Conservation (phyloP, 2,329 filamentous ascomycete species). For the Cladophialophora carrionii region DNA sequence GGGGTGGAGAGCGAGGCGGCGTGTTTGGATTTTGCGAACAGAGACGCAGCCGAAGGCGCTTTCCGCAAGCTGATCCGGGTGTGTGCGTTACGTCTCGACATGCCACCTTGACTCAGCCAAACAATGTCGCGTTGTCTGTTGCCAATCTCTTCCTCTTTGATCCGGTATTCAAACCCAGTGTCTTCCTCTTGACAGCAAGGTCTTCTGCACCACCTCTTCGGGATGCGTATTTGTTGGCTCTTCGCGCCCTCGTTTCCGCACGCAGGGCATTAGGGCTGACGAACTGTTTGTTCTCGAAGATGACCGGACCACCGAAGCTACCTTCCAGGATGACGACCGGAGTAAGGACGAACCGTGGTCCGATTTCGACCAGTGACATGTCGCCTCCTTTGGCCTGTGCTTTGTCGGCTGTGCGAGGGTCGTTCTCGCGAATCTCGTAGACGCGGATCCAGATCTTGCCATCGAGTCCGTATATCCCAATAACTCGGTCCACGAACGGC, state of each 20-base stretch:
- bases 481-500: slow-evolving; percentile 93
- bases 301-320: slow-evolving; percentile 91
- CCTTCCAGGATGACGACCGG: slow-evolving; percentile 95
- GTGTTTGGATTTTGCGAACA: not conserved
- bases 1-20: not conserved
- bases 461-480: slow-evolving; percentile 87
- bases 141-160: slow-evolving; percentile 66
- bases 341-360: slow-evolving; percentile 87
- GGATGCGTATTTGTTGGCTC: slow-evolving; percentile 76
- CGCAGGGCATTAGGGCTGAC: slow-evolving; percentile 94
- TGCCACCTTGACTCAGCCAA: slow-evolving; percentile 59
- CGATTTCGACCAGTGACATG: slow-evolving; percentile 86
- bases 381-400: slow-evolving; percentile 51
- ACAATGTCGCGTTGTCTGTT: slow-evolving; percentile 74
- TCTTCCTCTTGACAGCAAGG: slow-evolving; percentile 71
- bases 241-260: slow-evolving; percentile 73
- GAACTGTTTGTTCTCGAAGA: slow-evolving; percentile 98
- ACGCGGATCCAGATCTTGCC: slow-evolving; percentile 95
- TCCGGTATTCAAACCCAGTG: slow-evolving; percentile 71
- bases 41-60: not conserved
- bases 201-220: slow-evolving; percentile 75
- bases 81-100: not conserved
- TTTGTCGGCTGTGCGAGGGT: slow-evolving; percentile 49
- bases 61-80: not conserved
- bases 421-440: slow-evolving; percentile 81